These are phyloP conservation scores for Chlorella ohadii DNA, from an alignment of 139 green algal genomes.

Conservation along the genomic window DNA sequence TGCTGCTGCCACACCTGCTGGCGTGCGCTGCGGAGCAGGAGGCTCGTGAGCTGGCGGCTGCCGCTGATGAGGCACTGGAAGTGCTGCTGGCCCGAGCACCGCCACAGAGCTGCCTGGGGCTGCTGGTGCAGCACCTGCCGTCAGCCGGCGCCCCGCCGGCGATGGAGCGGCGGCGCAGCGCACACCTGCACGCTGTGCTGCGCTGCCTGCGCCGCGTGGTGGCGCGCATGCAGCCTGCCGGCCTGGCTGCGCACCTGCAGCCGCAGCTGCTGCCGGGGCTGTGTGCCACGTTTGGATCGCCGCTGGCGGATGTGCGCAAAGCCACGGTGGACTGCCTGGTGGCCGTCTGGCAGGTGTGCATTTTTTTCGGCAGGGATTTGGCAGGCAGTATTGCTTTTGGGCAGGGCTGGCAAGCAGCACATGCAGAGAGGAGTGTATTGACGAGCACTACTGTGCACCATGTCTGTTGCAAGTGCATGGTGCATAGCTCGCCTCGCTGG, in stretches of 20 bases:
- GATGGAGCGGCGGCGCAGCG: not conserved
- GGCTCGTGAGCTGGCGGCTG: constrained; percentile 46
- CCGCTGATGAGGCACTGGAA: constrained; percentile 53
- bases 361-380: too few species aligned
- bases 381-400: not conserved
- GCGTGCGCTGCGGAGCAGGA: constrained; percentile 36
- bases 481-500: too few species aligned
- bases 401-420: too few species aligned
- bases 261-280: constrained; percentile 63
- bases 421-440: too few species aligned
- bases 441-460: too few species aligned
- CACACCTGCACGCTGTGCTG: constrained; percentile 31
- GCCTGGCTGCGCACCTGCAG: constrained; percentile 37
- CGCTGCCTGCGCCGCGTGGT: constrained; percentile 31
- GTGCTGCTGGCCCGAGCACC: constrained; percentile 38
- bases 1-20: constrained; percentile 49
- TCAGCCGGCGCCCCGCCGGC: not conserved
- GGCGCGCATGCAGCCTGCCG: constrained; percentile 32
- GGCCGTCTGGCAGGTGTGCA: constrained; percentile 53
- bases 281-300: constrained; percentile 61
- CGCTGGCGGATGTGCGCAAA: constrained; percentile 72
- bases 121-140: constrained; percentile 50
- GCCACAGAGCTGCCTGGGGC: constrained; percentile 33
- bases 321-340: constrained; percentile 66
- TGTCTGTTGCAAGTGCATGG: too few species aligned